Percentiles rank a stretch among this genome's conserved stretches.
Evolutionary conservation across 345 rosid genomes (phyloP).

Genomic region (Reutealis trisperma): DNA sequence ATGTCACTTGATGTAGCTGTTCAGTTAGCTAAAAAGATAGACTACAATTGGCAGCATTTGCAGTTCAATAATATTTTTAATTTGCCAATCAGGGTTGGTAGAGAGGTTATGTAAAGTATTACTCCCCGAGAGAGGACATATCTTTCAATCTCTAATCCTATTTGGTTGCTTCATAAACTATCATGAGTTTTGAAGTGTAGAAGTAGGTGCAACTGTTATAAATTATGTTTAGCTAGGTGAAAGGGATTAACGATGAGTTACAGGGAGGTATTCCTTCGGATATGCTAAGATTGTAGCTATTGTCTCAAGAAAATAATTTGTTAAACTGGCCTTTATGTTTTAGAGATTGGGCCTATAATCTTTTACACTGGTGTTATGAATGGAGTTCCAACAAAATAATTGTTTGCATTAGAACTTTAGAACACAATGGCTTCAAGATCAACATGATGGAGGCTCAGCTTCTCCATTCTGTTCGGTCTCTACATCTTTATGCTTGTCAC

Average conservation of each 20-base stretch:
- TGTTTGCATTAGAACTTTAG: too few relatives aligned
- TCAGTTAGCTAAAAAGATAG: background rate
- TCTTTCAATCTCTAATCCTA: background rate
- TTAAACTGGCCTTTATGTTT: too few relatives aligned
- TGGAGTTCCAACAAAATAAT: too few relatives aligned
- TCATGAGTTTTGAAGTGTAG: background rate
- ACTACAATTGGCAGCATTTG: background rate
- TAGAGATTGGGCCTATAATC: too few relatives aligned
- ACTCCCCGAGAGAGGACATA: background rate
- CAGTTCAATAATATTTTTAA: background rate
- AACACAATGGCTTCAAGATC: too few relatives aligned
- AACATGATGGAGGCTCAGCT: too few relatives aligned
- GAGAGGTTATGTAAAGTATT: background rate
- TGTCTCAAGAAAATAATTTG: too few relatives aligned
- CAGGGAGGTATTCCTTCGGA: background rate
- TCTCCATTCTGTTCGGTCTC: too few relatives aligned
- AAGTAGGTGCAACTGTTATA: background rate
- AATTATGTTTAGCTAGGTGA: background rate
- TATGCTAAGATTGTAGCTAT: too few relatives aligned
- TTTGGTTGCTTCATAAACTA: background rate
- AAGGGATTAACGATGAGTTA: background rate
- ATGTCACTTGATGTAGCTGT: background rate
- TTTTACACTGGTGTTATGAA: too few relatives aligned
- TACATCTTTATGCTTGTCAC: too few relatives aligned
- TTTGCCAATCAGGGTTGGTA: background rate